phyloP scores from a whole-genome alignment of 2,329 filamentous ascomycete genomes.

The Pseudofabraea citricarpa region DNA sequence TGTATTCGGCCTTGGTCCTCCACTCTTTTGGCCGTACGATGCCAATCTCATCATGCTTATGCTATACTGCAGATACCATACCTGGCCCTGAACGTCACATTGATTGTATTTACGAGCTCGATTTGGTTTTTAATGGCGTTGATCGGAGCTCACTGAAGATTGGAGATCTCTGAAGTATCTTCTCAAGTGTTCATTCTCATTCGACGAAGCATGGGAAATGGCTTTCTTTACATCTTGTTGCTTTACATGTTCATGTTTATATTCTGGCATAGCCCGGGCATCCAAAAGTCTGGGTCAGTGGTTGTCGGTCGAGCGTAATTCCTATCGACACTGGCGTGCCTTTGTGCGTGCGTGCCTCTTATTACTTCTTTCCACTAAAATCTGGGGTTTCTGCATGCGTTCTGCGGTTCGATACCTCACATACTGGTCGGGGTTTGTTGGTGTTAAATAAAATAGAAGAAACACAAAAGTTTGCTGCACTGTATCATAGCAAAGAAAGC shows the following conservation, averaged over 20 bases:
- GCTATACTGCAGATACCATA: constrained; percentile 15
- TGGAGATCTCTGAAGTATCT: constrained; percentile 25
- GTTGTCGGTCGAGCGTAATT: constrained; percentile 13
- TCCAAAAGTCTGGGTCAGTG: constrained; percentile 16
- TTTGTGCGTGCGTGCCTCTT: constrained; percentile 13
- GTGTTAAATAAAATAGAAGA: constrained; percentile 20
- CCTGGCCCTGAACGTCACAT: constrained; percentile 14
- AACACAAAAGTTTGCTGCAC: constrained; percentile 15
- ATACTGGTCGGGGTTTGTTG: constrained; percentile 3
- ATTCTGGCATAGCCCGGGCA: constrained; percentile 19
- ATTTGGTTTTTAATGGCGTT: constrained; percentile 25
- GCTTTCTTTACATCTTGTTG: constrained; percentile 19
- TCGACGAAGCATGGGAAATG: constrained; percentile 16
- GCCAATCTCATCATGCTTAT: constrained; percentile 10
- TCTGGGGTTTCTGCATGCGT: constrained; percentile 11
- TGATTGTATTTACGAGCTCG: constrained; percentile 27
- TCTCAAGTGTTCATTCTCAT: constrained; percentile 14
- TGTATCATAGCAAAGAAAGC: constrained; percentile 27
- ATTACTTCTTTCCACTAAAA: constrained; percentile 15
- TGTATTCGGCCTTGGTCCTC: constrained; percentile 2
- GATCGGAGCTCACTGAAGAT: constrained; percentile 24
- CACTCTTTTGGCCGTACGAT: constrained; percentile 7
- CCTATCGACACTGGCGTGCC: constrained; percentile 8
- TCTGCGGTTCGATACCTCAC: constrained; percentile 11
- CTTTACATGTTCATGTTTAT: constrained; percentile 22